Evolutionary conservation across 768 basidiomycete genomes (phyloP), one percentile per base, ranked within the genome.

Genomic region (Calocybe gangraenosa): DNA sequence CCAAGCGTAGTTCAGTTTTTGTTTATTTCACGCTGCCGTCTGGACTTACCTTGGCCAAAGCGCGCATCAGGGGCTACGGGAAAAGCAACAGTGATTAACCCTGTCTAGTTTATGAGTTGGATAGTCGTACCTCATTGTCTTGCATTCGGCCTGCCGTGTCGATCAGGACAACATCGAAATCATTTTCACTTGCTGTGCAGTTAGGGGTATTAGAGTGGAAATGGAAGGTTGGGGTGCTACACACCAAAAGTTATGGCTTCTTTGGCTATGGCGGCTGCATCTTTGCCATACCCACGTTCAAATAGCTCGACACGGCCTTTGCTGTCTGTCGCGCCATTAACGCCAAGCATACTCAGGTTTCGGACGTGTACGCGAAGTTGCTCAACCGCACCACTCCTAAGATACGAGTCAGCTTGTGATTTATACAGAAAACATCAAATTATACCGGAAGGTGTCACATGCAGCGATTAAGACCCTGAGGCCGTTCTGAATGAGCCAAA

Each of bases 101-200:
- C 41, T 33, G 19, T 6, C 32, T 30, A 13, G 37, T 3, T 37
- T 21, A 2, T 18, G 34, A 25, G 28, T 42, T 8, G 35, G 14
- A 28, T 20, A 8, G 35, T 38, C 74, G 23, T 57, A 89, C 89
- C 79, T 98, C 96, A 62, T 98, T 99, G 64, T 98, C 96, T 64
- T 99, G 96, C 96, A 98, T 98, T 43, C 95, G 79, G 1, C 96
- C 96, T 15, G 96, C 96, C 1, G 96, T 98, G 62, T 99, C 96
- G 57, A 99, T 92, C 36, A 99, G 73, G 5, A 99, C 95, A 18
- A 98, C 93, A 56, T 99, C 96, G 62, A 96, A 97, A 50, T 84
- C 81, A 50, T 87, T 85, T 55, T 94, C 91, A 53, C 82, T 85
- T 23, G 82, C 94, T 96, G 59, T 14, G 42, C 44, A 43, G 21